These are phyloP conservation scores for Aspergillus steynii DNA, from an alignment of 495 filamentous ascomycete genomes.

Conservation along the genomic window DNA sequence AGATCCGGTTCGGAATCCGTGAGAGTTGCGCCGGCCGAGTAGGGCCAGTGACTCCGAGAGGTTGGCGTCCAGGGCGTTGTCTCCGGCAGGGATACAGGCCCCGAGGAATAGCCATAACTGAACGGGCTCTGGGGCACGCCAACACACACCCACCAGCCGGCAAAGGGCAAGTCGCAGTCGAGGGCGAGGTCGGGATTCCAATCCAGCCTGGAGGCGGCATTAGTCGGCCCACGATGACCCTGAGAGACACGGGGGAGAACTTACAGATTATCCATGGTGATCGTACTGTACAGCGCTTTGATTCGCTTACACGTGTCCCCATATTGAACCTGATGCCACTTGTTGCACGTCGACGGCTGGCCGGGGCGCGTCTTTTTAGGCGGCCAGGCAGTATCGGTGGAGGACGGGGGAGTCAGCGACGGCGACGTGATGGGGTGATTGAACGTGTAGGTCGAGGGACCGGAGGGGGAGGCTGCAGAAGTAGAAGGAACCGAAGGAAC, in stretches of 20 bases:
- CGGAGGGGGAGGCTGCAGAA: neutral
- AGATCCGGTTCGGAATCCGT: neutral
- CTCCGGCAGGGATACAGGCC: neutral
- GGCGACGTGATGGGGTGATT: slow-evolving; percentile 13
- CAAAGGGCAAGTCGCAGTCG: slow-evolving; percentile 9
- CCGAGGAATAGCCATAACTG: slow-evolving; percentile 6
- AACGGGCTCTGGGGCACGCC: neutral
- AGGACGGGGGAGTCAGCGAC: slow-evolving; percentile 1
- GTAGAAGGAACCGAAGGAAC: neutral
- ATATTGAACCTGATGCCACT: slow-evolving; percentile 17
- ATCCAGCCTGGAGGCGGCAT: slow-evolving; percentile 7
- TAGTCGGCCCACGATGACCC: neutral
- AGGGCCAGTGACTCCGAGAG: neutral
- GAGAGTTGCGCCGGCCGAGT: neutral
- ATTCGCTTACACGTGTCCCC: slow-evolving; percentile 27
- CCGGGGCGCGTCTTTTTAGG: slow-evolving; percentile 26
- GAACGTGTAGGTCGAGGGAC: slow-evolving; percentile 8
- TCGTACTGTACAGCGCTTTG: slow-evolving; percentile 6
- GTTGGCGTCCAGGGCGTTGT: neutral
- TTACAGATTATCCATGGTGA: slow-evolving; percentile 13
- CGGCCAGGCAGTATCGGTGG: slow-evolving; percentile 13
- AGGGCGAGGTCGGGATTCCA: slow-evolving; percentile 16
- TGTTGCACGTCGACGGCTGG: slow-evolving; percentile 19
- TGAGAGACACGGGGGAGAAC: neutral
- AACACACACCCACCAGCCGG: slow-evolving; percentile 17